Percentiles rank a stretch among this genome's conserved stretches.
Conservation (phyloP, 768 basidiomycete species). For the Rhizopogon salebrosus region DNA sequence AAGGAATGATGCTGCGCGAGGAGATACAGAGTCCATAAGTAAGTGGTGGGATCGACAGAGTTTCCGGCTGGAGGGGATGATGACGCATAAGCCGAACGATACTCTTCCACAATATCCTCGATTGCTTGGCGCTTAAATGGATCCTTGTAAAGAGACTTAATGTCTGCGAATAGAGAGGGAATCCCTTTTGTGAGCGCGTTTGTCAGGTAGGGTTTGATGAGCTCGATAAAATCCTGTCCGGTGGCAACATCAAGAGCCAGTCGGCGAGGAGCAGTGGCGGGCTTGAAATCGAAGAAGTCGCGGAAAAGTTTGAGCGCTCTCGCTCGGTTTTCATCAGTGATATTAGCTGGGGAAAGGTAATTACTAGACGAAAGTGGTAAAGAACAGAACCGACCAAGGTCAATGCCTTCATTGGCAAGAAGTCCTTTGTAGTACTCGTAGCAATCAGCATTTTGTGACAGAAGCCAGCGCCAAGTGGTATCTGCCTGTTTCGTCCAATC, state of each 20-base stretch:
- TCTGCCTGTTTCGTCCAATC: slow-evolving; percentile 64
- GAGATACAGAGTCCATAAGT: slow-evolving; percentile 95
- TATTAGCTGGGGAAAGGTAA: slow-evolving; percentile 26
- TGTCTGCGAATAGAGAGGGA: slow-evolving; percentile 88
- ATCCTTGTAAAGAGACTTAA: slow-evolving; percentile 79
- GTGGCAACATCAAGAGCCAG: slow-evolving; percentile 65
- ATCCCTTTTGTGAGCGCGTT: slow-evolving; percentile 76
- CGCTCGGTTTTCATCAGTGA: slow-evolving; percentile 44
- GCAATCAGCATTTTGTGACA: slow-evolving; percentile 83
- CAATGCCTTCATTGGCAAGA: slow-evolving; percentile 58
- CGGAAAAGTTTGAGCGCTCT: slow-evolving; percentile 54
- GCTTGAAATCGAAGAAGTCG: slow-evolving; percentile 61
- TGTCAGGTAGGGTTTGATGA: slow-evolving; percentile 63
- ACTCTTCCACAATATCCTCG: slow-evolving; percentile 60
- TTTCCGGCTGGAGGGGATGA: slow-evolving; percentile 13
- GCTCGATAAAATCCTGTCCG: slow-evolving; percentile 65
- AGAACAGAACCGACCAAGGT: slow-evolving; percentile 43
- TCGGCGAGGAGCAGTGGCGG: slow-evolving; percentile 64
- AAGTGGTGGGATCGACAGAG: slow-evolving; percentile 58
- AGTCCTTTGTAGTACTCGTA: slow-evolving; percentile 77
- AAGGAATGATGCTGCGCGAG: slow-evolving; percentile 85
- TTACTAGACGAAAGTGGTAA: not conserved
- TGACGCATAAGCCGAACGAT: slow-evolving; percentile 31
- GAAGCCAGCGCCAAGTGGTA: slow-evolving; percentile 72
- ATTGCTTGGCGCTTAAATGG: slow-evolving; percentile 59